Conservation (phyloP, 768 basidiomycete species). For the Mycena polygramma region DNA sequence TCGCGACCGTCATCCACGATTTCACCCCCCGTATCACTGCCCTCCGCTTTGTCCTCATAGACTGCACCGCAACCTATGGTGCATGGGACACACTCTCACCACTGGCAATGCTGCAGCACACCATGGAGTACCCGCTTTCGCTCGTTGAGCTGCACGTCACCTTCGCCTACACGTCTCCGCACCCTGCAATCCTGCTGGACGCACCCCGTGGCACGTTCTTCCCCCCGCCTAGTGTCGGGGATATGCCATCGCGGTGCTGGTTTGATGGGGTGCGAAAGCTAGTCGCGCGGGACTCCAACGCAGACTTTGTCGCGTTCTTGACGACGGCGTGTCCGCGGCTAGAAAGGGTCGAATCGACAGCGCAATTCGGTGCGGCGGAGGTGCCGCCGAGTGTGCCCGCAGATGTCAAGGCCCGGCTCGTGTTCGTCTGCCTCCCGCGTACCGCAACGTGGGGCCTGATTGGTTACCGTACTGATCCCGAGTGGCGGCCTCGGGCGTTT, state of each 20-base stretch:
- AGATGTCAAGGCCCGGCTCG: not conserved
- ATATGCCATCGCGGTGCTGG: not conserved
- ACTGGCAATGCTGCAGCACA: too few species aligned
- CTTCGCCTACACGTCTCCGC: constrained; percentile 8
- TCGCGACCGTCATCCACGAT: too few species aligned
- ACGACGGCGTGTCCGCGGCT: not conserved
- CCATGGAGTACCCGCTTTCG: not conserved
- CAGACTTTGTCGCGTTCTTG: constrained; percentile 1
- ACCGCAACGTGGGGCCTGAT: not conserved
- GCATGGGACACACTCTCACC: not conserved
- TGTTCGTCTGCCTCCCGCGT: not conserved
- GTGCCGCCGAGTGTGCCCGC: not conserved
- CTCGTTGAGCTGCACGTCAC: constrained; percentile 4
- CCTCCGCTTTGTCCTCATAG: not conserved
- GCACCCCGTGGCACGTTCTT: not conserved
- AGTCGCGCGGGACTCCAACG: not conserved
- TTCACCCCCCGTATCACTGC: too few species aligned
- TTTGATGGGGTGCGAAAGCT: not conserved
- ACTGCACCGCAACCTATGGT: not conserved
- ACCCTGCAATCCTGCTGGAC: not conserved
- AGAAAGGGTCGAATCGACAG: not conserved
- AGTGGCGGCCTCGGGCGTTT: too few species aligned
- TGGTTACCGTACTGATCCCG: not conserved
- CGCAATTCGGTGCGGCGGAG: not conserved
- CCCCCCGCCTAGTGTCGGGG: not conserved